These are phyloP conservation scores for Fistulinella cinereoalba DNA, from an alignment of 1,284 basidiomycete genomes.

Conservation along the genomic window DNA sequence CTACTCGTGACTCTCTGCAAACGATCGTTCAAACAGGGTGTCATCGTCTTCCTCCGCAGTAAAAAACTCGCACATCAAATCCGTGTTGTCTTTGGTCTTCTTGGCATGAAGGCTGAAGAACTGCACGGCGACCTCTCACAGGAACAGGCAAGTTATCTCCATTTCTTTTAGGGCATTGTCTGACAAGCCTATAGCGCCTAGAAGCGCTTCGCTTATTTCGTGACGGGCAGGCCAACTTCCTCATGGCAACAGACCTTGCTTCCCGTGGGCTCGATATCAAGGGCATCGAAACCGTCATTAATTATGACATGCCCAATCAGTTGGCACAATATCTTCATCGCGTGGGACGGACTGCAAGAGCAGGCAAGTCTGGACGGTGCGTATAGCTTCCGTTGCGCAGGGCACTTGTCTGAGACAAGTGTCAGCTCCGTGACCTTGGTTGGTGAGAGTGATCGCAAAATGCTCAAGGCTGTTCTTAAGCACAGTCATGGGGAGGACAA, in stretches of 20 bases:
- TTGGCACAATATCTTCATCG: constrained; percentile 94
- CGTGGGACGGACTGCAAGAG: constrained; percentile 94
- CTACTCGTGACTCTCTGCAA: constrained; percentile 84
- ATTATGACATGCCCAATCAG: constrained; percentile 96
- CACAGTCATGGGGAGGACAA: constrained; percentile 76
- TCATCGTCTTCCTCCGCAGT: constrained; percentile 92
- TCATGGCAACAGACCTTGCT: constrained; percentile 95
- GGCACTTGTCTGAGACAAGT: constrained; percentile 10
- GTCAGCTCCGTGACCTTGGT: constrained; percentile 94
- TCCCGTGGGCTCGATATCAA: constrained; percentile 96
- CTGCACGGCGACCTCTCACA: constrained; percentile 94
- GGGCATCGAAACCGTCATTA: constrained; percentile 96
- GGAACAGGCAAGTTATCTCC: constrained; percentile 68
- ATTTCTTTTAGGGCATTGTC: constrained; percentile 2
- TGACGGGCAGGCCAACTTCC: constrained; percentile 80
- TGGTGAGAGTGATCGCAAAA: constrained; percentile 93
- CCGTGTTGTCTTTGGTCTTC: constrained; percentile 88
- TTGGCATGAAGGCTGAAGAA: constrained; percentile 86
- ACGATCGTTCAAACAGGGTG: constrained; percentile 79
- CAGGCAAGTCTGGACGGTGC: constrained; percentile 87
- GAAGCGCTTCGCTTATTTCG: constrained; percentile 85
- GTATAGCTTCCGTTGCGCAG: constrained; percentile 25
- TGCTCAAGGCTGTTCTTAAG: constrained; percentile 96
- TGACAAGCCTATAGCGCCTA: constrained; percentile 59
- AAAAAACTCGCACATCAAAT: constrained; percentile 98